These are phyloP conservation scores for Phytophthora meadii DNA, from an alignment of 352 stramenopile genomes.

Conservation along the genomic window DNA sequence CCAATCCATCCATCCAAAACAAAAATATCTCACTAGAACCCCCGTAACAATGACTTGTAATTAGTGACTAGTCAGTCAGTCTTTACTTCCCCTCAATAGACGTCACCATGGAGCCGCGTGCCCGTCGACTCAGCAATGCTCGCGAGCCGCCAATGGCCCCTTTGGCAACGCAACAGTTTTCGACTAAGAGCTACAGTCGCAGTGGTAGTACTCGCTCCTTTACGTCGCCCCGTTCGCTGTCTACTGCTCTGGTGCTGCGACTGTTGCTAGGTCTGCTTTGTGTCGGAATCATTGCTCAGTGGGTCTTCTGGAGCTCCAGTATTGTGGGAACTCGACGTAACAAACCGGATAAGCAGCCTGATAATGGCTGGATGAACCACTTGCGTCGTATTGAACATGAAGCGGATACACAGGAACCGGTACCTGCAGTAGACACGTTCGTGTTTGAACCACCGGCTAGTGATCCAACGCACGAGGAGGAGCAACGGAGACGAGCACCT, in stretches of 20 bases:
- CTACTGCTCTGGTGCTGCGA: slow-evolving; percentile 46
- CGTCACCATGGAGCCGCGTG: slow-evolving; percentile 54
- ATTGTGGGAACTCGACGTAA: slow-evolving; percentile 15
- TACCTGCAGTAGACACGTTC: slow-evolving; percentile 9
- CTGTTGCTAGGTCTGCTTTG: slow-evolving; percentile 49
- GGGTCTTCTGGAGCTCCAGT: slow-evolving; percentile 50
- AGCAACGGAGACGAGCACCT: slow-evolving; percentile 41
- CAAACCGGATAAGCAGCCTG: not conserved
- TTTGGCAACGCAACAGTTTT: slow-evolving; percentile 7
- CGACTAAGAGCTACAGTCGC: slow-evolving; percentile 23
- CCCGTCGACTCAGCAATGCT: slow-evolving; percentile 37
- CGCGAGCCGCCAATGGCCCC: slow-evolving; percentile 32
- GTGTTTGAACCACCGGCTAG: slow-evolving; percentile 33
- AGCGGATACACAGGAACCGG: slow-evolving; percentile 15
- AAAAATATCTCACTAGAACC: not conserved
- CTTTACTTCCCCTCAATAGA: too few relatives aligned
- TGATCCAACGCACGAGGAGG: slow-evolving; percentile 39
- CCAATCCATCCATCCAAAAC: slow-evolving; percentile 10
- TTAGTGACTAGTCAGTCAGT: slow-evolving; percentile 1
- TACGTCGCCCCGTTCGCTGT: slow-evolving; percentile 16
- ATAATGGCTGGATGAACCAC: slow-evolving; percentile 55
- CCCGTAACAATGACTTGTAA: not conserved
- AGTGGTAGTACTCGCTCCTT: slow-evolving; percentile 4
- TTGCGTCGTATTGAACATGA: slow-evolving; percentile 39
- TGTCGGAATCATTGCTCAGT: slow-evolving; percentile 53